A percentile compares a stretch with the other conserved stretches of the same genome.
phyloP scores from a whole-genome alignment of 257 asterid species.

The Ballota nigra region DNA sequence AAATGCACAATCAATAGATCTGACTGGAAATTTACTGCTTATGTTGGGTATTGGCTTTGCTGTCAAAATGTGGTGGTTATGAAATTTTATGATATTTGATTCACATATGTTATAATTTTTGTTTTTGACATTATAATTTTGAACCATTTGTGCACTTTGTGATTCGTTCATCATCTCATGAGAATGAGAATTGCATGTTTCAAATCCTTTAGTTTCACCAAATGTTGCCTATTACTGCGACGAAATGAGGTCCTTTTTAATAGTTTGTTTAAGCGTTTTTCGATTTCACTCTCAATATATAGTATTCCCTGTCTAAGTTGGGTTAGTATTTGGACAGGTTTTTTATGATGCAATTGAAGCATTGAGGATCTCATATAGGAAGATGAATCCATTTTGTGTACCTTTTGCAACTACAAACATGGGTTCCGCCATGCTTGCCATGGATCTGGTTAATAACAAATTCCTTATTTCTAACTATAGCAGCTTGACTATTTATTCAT shows the following conservation, averaged over 20 bases:
- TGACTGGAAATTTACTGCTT: background rate
- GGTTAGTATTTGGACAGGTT: slow-evolving; percentile 61
- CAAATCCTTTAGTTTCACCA: background rate
- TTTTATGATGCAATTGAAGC: slow-evolving; percentile 93
- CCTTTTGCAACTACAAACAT: slow-evolving; percentile 97
- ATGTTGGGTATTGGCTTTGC: background rate
- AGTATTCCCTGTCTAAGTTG: slow-evolving; percentile 1
- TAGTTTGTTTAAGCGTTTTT: background rate
- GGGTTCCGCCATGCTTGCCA: slow-evolving; percentile 98
- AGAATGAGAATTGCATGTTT: slow-evolving; percentile 9
- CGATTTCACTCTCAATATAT: slow-evolving; percentile 11
- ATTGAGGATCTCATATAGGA: slow-evolving; percentile 73
- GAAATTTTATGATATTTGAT: background rate
- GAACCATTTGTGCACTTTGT: background rate
- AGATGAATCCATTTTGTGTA: slow-evolving; percentile 97
- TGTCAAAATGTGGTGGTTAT: slow-evolving; percentile 2
- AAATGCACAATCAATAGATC: background rate
- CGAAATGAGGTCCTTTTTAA: background rate
- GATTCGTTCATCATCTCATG: background rate
- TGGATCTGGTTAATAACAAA: slow-evolving; percentile 71
- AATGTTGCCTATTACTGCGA: background rate
- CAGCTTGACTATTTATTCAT: slow-evolving; percentile 4
- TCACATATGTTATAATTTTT: background rate
- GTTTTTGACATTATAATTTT: background rate
- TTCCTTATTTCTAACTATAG: background rate